Evolutionary conservation across 495 filamentous ascomycete genomes (phyloP).

Genomic region (Trichodelitschia bisporula): DNA sequence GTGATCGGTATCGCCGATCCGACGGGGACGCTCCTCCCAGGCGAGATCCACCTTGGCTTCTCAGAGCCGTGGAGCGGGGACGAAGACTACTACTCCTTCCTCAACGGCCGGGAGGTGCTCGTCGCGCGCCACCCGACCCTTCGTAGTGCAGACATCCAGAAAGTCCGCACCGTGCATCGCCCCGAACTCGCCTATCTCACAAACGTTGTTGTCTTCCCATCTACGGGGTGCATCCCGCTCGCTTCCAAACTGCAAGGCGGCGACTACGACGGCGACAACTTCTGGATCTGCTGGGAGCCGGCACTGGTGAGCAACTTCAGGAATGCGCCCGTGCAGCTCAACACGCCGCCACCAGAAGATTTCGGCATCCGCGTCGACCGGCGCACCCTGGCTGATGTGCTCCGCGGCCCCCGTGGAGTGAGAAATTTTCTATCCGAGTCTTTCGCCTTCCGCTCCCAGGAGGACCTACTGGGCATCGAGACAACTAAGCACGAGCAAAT

Average conservation of each 20-base stretch:
- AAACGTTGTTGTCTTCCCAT: slow-evolving; percentile 72
- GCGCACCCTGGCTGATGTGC: slow-evolving; percentile 24
- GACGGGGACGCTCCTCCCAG: slow-evolving; percentile 32
- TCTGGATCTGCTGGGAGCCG: slow-evolving; percentile 70
- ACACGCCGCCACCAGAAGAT: slow-evolving; percentile 20
- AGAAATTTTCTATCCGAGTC: slow-evolving; percentile 23
- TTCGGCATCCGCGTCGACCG: slow-evolving; percentile 36
- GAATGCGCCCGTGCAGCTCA: slow-evolving; percentile 34
- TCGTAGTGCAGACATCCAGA: slow-evolving; percentile 63
- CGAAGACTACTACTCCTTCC: slow-evolving; percentile 28
- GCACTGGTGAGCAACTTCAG: slow-evolving; percentile 46
- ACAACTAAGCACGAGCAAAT: slow-evolving; percentile 50
- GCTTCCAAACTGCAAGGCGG: slow-evolving; percentile 73
- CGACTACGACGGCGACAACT: slow-evolving; percentile 80
- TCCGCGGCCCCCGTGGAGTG: slow-evolving; percentile 1
- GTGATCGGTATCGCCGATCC: slow-evolving; percentile 69
- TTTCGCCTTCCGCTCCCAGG: slow-evolving; percentile 40
- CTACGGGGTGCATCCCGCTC: slow-evolving; percentile 39
- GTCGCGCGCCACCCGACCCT: slow-evolving; percentile 71
- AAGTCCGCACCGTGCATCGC: slow-evolving; percentile 33
- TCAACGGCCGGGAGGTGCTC: slow-evolving; percentile 50
- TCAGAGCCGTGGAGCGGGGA: slow-evolving; percentile 33
- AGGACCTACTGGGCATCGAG: slow-evolving; percentile 44
- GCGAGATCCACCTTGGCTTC: slow-evolving; percentile 61
- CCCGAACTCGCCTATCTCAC: slow-evolving; percentile 47